These are phyloP conservation scores for Nothophaeocryptopus gaeumannii DNA, from an alignment of 2,329 filamentous ascomycete genomes.

Conservation along the genomic window DNA sequence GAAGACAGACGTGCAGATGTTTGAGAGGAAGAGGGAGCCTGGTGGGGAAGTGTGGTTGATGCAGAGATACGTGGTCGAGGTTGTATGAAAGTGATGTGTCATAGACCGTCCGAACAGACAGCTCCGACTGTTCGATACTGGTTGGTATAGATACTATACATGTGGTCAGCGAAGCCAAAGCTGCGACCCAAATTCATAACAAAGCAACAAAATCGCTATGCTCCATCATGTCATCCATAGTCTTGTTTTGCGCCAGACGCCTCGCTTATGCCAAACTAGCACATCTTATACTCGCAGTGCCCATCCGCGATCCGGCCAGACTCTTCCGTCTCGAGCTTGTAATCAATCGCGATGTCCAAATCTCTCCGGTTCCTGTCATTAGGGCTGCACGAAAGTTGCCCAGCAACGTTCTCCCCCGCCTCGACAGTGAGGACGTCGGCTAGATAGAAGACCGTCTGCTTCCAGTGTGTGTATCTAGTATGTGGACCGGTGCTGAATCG, in stretches of 20 bases:
- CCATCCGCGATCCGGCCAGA: constrained; percentile 66
- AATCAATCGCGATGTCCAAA: constrained; percentile 84
- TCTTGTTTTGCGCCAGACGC: constrained; percentile 3
- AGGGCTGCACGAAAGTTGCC: constrained; percentile 75
- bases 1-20: constrained; percentile 30
- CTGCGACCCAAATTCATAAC: constrained; percentile 33
- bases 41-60: too few species aligned
- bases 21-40: constrained; percentile 16
- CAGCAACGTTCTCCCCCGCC: constrained; percentile 74
- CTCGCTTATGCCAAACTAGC: constrained; percentile 23
- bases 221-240: constrained; percentile 19
- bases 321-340: constrained; percentile 76
- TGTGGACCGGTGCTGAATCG: constrained; percentile 95
- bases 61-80: too few species aligned
- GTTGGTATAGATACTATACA: constrained; percentile 18
- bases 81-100: too few species aligned
- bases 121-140: too few species aligned
- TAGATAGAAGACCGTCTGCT: constrained; percentile 98
- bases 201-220: constrained; percentile 12
- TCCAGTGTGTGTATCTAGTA: constrained; percentile 99
- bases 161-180: constrained; percentile 38
- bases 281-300: constrained; percentile 74
- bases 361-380: constrained; percentile 94
- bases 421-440: constrained; percentile 89
- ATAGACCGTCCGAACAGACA: too few species aligned